Evolutionary conservation across 1,284 basidiomycete genomes (phyloP), one percentile per base, ranked within the genome.

Genomic region (Lignosus rhinocerotis): DNA sequence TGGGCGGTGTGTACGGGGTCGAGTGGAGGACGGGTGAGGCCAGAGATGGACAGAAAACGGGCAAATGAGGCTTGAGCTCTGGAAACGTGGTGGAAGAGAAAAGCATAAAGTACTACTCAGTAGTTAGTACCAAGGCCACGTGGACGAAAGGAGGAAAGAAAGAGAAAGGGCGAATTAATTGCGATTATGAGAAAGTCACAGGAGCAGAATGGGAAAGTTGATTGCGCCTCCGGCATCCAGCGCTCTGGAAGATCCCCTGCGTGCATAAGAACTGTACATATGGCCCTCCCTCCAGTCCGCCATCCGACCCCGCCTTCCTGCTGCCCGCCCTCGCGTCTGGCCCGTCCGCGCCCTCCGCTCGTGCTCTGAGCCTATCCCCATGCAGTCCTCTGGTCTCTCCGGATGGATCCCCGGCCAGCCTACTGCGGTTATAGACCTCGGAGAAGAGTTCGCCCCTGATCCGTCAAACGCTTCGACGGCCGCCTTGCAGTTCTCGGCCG

Each of bases 341-440:
- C n/a, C 39, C 25, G 25, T 25, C 38, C 52, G 45, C 43, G 17
- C 52, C 34, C 48, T n/a, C 53, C 31, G 42, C 55, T 53, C 49
- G 31, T 57, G 47, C 39, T 9, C 39, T 11, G 41, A 45, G 53
- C 21, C n/a, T 25, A 33, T 12, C 60, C 45, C 44, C 62, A 68
- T 68, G 66, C 62, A 66, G 42, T 32, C 54, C 38, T 39, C 60
- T 50, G 60, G 58, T 43, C 42, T 57, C 36, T 60, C 54, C 57
- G 58, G 59, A 38, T 62, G 62, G 59, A 51, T 60, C n/a, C 56
- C 65, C 45, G 64, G 60, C 17, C 65, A 60, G 31, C 60, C 62
- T 34, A 62, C 65, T n/a, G 63, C 66, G 32, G 59, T 67, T 56
- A 67, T 68, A 44, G 65, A 68, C 63, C 63, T 68, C 58, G 63